A percentile compares a stretch with the other conserved stretches of the same genome.
Evolutionary conservation across 2,329 filamentous ascomycete species (phyloP).

Genomic region (Sporothrix mexicana): DNA sequence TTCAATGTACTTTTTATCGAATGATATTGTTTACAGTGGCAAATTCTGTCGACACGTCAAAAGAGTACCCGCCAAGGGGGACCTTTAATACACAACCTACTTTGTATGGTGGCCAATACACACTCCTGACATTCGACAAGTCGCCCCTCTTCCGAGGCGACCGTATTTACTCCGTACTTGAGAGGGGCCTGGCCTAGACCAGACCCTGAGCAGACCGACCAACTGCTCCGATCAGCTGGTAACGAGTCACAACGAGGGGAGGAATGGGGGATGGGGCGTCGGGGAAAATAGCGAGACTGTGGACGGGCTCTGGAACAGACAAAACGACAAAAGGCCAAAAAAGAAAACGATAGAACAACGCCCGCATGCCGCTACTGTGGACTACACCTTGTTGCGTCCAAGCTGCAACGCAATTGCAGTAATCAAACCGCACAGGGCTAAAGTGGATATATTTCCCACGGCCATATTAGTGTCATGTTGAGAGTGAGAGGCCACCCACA

Average conservation of each 20-base stretch:
- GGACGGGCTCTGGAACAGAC: slow-evolving; percentile 1
- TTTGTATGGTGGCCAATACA: background rate
- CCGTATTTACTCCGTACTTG: background rate
- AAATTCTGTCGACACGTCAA: too few relatives aligned
- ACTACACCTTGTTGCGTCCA: background rate
- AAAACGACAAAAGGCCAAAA: background rate
- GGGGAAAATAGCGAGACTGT: background rate
- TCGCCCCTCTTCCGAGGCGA: background rate
- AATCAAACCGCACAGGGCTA: slow-evolving; percentile 28
- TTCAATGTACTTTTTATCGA: too few relatives aligned
- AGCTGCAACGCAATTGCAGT: slow-evolving; percentile 21
- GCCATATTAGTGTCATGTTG: background rate
- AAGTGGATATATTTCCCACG: slow-evolving; percentile 23
- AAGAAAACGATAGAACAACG: too few relatives aligned
- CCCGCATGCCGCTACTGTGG: slow-evolving; percentile 23
- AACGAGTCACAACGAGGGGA: slow-evolving; percentile 7
- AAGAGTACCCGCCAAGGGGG: too few relatives aligned
- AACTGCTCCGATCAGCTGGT: slow-evolving; percentile 24
- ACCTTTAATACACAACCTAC: too few relatives aligned
- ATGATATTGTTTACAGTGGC: too few relatives aligned
- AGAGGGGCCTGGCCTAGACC: slow-evolving; percentile 9
- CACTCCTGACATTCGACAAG: background rate
- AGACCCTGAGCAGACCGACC: slow-evolving; percentile 9
- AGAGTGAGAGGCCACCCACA: background rate
- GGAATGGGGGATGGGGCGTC: background rate